A percentile compares a stretch with the other conserved stretches of the same genome.
These are phyloP conservation scores for Fusarium heterosporum DNA, from an alignment of 2,329 filamentous ascomycete genomes.

Conservation along the genomic window DNA sequence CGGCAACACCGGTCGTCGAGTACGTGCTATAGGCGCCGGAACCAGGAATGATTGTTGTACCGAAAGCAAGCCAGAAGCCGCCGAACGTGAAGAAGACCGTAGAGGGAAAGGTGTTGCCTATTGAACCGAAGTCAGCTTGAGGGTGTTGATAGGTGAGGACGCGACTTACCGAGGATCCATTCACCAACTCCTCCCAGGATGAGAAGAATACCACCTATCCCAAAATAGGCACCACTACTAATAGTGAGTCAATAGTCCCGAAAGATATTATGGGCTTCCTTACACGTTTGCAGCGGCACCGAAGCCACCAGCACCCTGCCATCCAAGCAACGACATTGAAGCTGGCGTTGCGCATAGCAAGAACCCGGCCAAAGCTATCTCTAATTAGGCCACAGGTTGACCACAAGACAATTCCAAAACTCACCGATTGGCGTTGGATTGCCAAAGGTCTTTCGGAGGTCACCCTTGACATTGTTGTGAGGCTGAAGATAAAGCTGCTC, in stretches of 20 bases:
- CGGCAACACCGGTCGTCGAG: constrained; percentile 45
- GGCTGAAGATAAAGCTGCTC: constrained; percentile 66
- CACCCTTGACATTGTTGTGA: constrained; percentile 58
- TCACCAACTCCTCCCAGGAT: constrained; percentile 62
- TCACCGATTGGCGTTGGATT: constrained; percentile 63
- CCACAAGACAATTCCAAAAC: accelerated
- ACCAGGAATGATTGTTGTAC: constrained; percentile 60
- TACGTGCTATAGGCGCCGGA: constrained; percentile 59
- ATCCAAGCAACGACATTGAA: constrained; percentile 48
- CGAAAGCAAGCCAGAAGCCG: constrained; percentile 64
- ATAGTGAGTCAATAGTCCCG: neutral
- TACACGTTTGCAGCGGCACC: constrained; percentile 49
- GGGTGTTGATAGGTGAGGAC: accelerated
- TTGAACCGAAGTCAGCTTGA: neutral
- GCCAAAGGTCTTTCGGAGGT: constrained; percentile 62
- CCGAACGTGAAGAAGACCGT: constrained; percentile 63
- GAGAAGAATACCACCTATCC: constrained; percentile 60
- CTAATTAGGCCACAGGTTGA: accelerated
- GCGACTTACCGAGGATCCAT: constrained; percentile 57
- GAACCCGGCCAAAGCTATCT: constrained; percentile 48
- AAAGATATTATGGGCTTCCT: accelerated
- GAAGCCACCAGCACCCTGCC: constrained; percentile 50
- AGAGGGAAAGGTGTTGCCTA: constrained; percentile 64
- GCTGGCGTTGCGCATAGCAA: constrained; percentile 48
- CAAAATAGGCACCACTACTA: constrained; percentile 54